These are phyloP conservation scores for Sodiomyces alkalinus DNA, from an alignment of 2,329 filamentous ascomycete species.

Conservation along the genomic window DNA sequence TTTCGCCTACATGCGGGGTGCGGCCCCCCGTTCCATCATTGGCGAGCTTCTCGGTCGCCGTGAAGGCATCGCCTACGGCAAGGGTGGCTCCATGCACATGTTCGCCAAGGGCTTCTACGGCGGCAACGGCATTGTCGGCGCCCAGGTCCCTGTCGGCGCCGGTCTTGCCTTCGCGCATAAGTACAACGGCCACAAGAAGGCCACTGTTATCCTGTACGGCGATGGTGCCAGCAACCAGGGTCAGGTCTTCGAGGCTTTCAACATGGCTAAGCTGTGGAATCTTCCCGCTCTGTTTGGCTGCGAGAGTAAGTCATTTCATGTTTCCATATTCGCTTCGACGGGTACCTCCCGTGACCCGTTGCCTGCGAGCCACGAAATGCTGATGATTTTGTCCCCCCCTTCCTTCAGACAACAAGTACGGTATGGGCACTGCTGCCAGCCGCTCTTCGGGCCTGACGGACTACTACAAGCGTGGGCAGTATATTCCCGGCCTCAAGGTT, in stretches of 20 bases:
- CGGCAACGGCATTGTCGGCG: conserved; percentile 97
- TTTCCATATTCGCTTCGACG: neutral
- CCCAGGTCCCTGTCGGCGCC: conserved; percentile 92
- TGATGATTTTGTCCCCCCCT: conserved; percentile 16
- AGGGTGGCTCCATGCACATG: conserved; percentile 99
- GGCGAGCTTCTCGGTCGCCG: conserved; percentile 89
- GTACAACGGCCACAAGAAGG: conserved; percentile 77
- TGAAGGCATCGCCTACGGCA: conserved; percentile 95
- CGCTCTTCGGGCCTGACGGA: conserved; percentile 92
- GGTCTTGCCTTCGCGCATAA: conserved; percentile 95
- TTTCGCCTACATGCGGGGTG: conserved; percentile 93
- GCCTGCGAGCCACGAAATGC: no score
- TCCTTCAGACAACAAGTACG: conserved; percentile 90
- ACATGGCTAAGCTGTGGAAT: conserved; percentile 99
- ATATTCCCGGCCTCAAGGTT: conserved; percentile 98
- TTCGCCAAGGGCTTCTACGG: conserved; percentile 96
- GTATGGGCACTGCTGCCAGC: conserved; percentile 94
- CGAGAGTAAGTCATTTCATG: conserved; percentile 62
- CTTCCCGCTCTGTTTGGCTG: conserved; percentile 91
- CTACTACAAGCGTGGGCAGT: conserved; percentile 99
- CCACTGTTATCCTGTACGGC: conserved; percentile 83
- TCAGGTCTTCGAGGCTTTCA: conserved; percentile 98
- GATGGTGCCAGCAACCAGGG: conserved; percentile 98
- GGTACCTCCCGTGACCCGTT: no score
- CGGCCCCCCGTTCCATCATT: conserved; percentile 78